These are phyloP conservation scores for Terana coerulea DNA, from an alignment of 768 basidiomycete genomes.

Conservation along the genomic window DNA sequence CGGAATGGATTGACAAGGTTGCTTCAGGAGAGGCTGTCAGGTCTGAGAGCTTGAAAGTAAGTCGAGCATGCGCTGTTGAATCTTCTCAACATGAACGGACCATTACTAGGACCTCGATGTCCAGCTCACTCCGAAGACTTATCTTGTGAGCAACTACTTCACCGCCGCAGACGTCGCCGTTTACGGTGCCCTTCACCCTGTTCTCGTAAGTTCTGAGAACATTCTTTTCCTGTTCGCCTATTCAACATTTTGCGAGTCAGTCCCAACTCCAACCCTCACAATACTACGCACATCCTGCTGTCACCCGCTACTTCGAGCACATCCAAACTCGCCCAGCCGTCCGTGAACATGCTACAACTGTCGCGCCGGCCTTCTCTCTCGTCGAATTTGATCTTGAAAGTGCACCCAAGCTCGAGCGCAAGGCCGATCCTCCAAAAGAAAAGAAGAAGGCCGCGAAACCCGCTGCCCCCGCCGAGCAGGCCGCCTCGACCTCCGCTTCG, in stretches of 20 bases:
- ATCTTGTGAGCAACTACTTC: conserved; percentile 77
- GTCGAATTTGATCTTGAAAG: conserved; percentile 71
- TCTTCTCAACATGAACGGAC: background rate
- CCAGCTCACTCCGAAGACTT: conserved; percentile 73
- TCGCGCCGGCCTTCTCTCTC: conserved; percentile 48
- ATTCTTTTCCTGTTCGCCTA: background rate
- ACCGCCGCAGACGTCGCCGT: conserved; percentile 90
- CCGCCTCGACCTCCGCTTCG: conserved; percentile 25
- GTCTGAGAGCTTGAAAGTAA: conserved; percentile 48
- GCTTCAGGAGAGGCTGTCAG: conserved; percentile 45
- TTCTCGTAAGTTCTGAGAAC: conserved; percentile 58
- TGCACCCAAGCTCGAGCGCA: conserved; percentile 73
- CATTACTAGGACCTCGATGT: conserved; percentile 61
- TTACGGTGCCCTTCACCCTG: conserved; percentile 85
- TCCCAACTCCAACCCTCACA: conserved; percentile 66
- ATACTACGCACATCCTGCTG: conserved; percentile 74
- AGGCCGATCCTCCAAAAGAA: conserved; percentile 63
- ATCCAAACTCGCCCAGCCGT: conserved; percentile 73
- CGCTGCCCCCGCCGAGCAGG: conserved; percentile 22
- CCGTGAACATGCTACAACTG: conserved; percentile 47
- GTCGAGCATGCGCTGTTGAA: conserved; percentile 3
- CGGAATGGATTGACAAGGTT: conserved; percentile 68
- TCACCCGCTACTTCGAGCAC: conserved; percentile 95
- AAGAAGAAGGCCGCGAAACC: conserved; percentile 61
- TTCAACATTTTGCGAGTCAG: conserved; percentile 33